Conservation (phyloP, 306 rosid genomes). For the Vigna trinervia region DNA sequence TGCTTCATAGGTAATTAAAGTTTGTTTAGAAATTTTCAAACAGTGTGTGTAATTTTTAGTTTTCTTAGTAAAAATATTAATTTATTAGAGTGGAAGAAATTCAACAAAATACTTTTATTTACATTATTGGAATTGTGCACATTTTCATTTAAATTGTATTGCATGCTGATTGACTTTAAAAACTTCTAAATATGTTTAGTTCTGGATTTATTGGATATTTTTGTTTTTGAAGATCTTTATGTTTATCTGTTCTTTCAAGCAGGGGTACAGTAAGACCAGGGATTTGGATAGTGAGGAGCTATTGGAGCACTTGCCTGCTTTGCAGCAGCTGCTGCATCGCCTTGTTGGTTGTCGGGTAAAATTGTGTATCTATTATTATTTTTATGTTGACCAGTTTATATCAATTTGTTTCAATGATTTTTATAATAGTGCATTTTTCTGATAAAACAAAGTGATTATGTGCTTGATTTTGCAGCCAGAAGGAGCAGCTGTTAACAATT, state of each 20-base stretch:
- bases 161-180: constrained; percentile 15
- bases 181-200: constrained; percentile 2
- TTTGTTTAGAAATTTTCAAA: not conserved
- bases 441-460: constrained; percentile 38
- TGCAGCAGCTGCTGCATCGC: constrained; percentile 90
- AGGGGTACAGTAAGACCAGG: constrained; percentile 95
- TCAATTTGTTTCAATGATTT: not conserved
- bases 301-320: constrained; percentile 95
- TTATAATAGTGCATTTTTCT: constrained; percentile 4
- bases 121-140: not conserved
- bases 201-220: not conserved
- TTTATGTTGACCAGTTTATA: constrained; percentile 3
- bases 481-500: constrained; percentile 89
- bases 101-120: not conserved
- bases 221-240: constrained; percentile 23
- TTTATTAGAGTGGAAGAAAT: not conserved
- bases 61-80: not conserved
- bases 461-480: constrained; percentile 79
- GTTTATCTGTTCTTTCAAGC: constrained; percentile 44
- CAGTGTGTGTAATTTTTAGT: not conserved
- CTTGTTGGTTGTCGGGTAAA: constrained; percentile 93
- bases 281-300: constrained; percentile 93
- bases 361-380: constrained; percentile 3
- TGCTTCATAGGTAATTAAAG: no score
- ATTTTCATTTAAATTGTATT: constrained; percentile 11